Evolutionary conservation across 2,329 filamentous ascomycete species (phyloP), one percentile per base, ranked within the genome.

Genomic region (Eurotiales sp.): DNA sequence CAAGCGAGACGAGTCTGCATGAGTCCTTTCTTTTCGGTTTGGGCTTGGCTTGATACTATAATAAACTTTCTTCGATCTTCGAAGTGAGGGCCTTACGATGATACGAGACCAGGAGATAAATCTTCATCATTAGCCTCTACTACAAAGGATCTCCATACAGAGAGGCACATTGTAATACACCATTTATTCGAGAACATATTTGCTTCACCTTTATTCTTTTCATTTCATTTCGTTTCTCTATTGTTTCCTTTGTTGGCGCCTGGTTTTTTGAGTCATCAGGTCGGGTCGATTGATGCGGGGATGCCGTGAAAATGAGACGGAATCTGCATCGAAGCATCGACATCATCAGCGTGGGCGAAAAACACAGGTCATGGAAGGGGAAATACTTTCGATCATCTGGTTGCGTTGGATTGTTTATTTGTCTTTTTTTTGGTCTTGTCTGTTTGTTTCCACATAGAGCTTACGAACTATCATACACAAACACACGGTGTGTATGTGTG

Each of bases 1-100:
- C 72, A 88, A 86, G 82, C 85, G 88, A 67, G 76, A 80, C 56
- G 75, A 77, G 60, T 80, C 80, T 36, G 81, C 85, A 53, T 87
- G 76, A 73, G 62, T 32, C 25, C 43, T 32, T 17, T 27, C 25
- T 27, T 27, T 17, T 17, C 10, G 7, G 14, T 36, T 15, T 19
- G 32, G 32, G 34, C 34, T 12, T 19, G 4, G 21, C 15, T 2
- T 2, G 8, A 37, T 37, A 14, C 29, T 43, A 11, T 15, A 25
- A 42, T 34, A 11, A 15, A 21, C 19, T 40, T 22, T 36, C 30
- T 41, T 40, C 32, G 37, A 50, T 8, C 8, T 27, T 27, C 25
- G 25, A 27, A 27, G 25, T 12, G 21, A 56, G 57, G 54, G 47
- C 52, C 59, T 67, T 59, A 69, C 59, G 66, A 69, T 59, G 60